A percentile compares a stretch with the other conserved stretches of the same genome.
Evolutionary conservation across 1,139 yeast genomes (phyloP).

Genomic region (Debaryomyces sp.): DNA sequence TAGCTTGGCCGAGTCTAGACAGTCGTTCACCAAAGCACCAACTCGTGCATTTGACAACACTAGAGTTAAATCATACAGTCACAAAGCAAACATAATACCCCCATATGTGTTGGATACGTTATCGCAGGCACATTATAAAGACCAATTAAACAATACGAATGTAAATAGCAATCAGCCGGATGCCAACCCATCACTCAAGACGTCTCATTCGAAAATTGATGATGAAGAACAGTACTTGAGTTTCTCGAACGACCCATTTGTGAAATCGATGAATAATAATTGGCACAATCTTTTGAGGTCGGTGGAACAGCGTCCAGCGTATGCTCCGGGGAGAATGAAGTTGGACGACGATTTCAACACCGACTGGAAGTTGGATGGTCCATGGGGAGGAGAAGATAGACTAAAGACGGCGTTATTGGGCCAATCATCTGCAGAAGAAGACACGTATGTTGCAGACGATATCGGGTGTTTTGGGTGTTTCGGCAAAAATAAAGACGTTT

Average conservation of each 20-base stretch:
- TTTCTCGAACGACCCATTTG: slow-evolving; percentile 44
- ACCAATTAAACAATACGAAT: slow-evolving; percentile 36
- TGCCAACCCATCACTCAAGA: slow-evolving; percentile 11
- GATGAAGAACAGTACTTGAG: slow-evolving; percentile 38
- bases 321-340: slow-evolving; percentile 30
- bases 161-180: slow-evolving; percentile 22
- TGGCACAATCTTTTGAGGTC: slow-evolving; percentile 43
- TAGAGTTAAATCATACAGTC: slow-evolving; percentile 36
- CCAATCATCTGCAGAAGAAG: slow-evolving; percentile 31
- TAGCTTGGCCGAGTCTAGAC: slow-evolving; percentile 6
- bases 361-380: slow-evolving; percentile 34
- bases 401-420: slow-evolving; percentile 58
- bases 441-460: slow-evolving; percentile 25
- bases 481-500: slow-evolving; percentile 9
- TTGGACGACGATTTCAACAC: slow-evolving; percentile 25
- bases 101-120: slow-evolving; percentile 61
- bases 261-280: slow-evolving; percentile 37
- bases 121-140: slow-evolving; percentile 46
- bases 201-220: slow-evolving; percentile 11
- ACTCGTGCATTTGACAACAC: slow-evolving; percentile 30
- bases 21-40: slow-evolving; percentile 8
- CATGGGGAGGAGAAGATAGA: slow-evolving; percentile 75
- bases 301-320: slow-evolving; percentile 40
- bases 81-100: slow-evolving; percentile 48
- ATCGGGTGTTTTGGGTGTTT: slow-evolving; percentile 10